Evolutionary conservation across 2,329 filamentous ascomycete genomes (phyloP).

Genomic region (Achaetomium macrosporum): DNA sequence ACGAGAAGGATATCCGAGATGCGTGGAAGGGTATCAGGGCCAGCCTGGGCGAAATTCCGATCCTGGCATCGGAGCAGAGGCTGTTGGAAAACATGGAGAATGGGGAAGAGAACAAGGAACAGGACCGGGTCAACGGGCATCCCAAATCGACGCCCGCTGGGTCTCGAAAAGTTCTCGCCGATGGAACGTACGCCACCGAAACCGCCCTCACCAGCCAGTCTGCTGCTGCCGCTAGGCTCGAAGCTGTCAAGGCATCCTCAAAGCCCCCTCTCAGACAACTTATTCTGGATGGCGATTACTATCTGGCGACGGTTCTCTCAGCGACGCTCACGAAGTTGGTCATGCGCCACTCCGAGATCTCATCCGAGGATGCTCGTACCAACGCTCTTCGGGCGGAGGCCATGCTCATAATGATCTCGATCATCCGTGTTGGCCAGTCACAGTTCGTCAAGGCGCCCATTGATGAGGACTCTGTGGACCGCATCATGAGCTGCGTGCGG

Average conservation of each 20-base stretch:
- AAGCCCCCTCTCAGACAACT: constrained; percentile 93
- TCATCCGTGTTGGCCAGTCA: constrained; percentile 96
- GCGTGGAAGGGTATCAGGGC: constrained; percentile 95
- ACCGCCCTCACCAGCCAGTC: constrained; percentile 92
- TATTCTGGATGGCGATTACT: constrained; percentile 96
- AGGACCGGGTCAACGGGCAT: constrained; percentile 70
- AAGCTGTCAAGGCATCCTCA: constrained; percentile 93
- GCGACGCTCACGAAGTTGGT: constrained; percentile 95
- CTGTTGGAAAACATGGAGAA: constrained; percentile 79
- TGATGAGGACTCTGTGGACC: constrained; percentile 96
- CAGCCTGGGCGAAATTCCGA: constrained; percentile 93
- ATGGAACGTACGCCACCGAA: constrained; percentile 96
- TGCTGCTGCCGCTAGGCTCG: constrained; percentile 80
- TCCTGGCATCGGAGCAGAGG: constrained; percentile 88
- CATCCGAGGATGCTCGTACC: constrained; percentile 74
- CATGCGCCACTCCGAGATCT: constrained; percentile 94
- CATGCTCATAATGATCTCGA: constrained; percentile 99
- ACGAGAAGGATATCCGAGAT: constrained; percentile 89
- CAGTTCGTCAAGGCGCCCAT: constrained; percentile 97
- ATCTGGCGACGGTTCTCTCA: constrained; percentile 88
- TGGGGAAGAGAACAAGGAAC: constrained; percentile 54
- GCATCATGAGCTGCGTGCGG: constrained; percentile 95
- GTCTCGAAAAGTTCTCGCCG: constrained; percentile 85
- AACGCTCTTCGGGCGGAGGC: constrained; percentile 93
- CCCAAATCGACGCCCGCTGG: constrained; percentile 69